Percentiles rank a stretch among this genome's conserved stretches.
Evolutionary conservation across 257 asterid genomes (phyloP).

Genomic region (Gentiana macrophylla): DNA sequence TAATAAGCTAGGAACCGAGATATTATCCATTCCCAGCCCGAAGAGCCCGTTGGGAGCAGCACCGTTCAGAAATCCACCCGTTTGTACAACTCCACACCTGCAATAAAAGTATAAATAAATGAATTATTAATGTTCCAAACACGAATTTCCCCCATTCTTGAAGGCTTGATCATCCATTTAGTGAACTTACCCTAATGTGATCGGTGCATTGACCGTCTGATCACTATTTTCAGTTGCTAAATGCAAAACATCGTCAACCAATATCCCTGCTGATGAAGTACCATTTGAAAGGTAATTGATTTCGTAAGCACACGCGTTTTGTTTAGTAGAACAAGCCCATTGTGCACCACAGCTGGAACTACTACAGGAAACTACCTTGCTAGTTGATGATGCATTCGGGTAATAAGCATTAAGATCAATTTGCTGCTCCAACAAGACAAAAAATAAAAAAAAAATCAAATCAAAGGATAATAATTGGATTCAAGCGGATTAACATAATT

Average conservation of each 20-base stretch:
- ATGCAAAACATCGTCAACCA: conserved; percentile 79
- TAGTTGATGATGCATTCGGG: conserved; percentile 54
- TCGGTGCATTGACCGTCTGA: conserved; percentile 39
- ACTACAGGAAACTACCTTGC: conserved; percentile 60
- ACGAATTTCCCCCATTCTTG: background rate
- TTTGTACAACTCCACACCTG: conserved; percentile 91
- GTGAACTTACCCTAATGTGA: conserved; percentile 70
- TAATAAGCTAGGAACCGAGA: conserved; percentile 76
- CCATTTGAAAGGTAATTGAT: conserved; percentile 65
- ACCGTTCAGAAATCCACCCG: conserved; percentile 81
- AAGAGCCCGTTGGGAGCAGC: conserved; percentile 94
- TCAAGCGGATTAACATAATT: background rate
- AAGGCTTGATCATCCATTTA: background rate
- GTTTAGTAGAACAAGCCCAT: conserved; percentile 39
- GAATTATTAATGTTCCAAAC: no score
- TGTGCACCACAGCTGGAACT: conserved; percentile 51
- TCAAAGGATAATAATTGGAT: background rate
- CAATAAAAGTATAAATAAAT: background rate
- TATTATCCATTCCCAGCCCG: conserved; percentile 73
- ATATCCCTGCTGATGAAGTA: conserved; percentile 74
- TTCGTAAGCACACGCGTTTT: conserved; percentile 73
- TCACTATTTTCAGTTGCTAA: conserved; percentile 44
- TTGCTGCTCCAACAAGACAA: conserved; percentile 36
- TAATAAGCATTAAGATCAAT: conserved; percentile 64
- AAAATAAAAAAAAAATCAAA: background rate